phyloP scores from a whole-genome alignment of 805 yeast genomes.

The Jamesozyma lodderae region DNA sequence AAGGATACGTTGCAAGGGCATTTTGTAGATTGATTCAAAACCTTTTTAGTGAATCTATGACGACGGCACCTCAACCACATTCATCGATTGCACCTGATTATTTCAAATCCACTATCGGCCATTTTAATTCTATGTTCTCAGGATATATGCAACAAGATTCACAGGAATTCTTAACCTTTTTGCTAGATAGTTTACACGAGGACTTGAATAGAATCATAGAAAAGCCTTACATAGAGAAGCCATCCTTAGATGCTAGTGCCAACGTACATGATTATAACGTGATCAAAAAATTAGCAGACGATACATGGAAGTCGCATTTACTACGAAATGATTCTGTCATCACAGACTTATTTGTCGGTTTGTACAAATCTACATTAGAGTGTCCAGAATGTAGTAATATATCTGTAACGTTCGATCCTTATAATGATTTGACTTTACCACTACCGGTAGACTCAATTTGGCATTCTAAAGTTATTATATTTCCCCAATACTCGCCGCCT shows the following conservation, averaged over 20 bases:
- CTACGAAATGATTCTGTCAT: conserved; percentile 77
- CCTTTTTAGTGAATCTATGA: conserved; percentile 37
- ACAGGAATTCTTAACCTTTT: conserved; percentile 83
- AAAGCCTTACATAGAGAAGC: conserved; percentile 85
- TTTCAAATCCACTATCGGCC: conserved; percentile 71
- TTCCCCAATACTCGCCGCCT: conserved; percentile 49
- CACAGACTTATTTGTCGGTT: conserved; percentile 78
- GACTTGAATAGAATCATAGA: conserved; percentile 74
- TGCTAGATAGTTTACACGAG: conserved; percentile 87
- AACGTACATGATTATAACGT: conserved; percentile 35
- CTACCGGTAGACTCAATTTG: conserved; percentile 70
- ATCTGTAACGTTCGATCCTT: conserved; percentile 90
- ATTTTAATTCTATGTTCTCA: conserved; percentile 69
- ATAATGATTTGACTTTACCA: conserved; percentile 81
- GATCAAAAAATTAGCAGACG: conserved; percentile 54
- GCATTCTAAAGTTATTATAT: conserved; percentile 53
- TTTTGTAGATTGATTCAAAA: conserved; percentile 62
- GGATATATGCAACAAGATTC: conserved; percentile 93
- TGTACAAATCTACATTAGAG: conserved; percentile 79
- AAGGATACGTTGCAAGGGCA: conserved; percentile 70
- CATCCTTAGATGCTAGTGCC: conserved; percentile 51
- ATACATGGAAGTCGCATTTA: conserved; percentile 75
- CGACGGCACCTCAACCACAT: conserved; percentile 8
- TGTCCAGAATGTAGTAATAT: conserved; percentile 79
- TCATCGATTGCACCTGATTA: conserved; percentile 53